Evolutionary conservation across 768 basidiomycete genomes (phyloP), one percentile per base, ranked within the genome.

Genomic region (Phylloporus rhodoxanthus): DNA sequence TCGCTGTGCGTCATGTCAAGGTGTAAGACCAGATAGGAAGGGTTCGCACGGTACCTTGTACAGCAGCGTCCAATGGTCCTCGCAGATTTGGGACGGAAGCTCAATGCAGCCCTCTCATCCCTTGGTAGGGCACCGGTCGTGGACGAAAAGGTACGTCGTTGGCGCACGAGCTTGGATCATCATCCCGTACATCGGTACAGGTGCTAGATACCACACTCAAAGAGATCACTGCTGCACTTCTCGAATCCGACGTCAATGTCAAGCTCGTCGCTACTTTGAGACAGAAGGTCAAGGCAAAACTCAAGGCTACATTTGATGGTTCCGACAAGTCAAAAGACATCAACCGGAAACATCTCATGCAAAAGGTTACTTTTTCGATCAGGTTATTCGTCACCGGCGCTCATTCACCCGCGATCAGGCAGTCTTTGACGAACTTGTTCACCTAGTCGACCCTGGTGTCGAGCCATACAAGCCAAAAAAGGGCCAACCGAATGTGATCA

Each of bases 191-290:
- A 42, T 41, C 49, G 49, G 10, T 29, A 9, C 66, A 97, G 94
- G 90, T 91, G 42, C 82, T 99, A 62, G 96, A 99, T 73, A 81
- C 84, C 4, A 82, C 90, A 14, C 81, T 99, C 54, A 98, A 97
- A 71, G 92, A 96, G 70, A 89, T 99, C 54, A 92, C 90, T 41
- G 79, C 91, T 21, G 95, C 95, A 9, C 73, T 98, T 28, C 79
- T 99, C 38, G 94, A 98, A 69, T 86, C 93, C 17, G 96, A 99
- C 71, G 95, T 99, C 57, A 99, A 99, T 65, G 95, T 99, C 60
- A 96, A 95, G 67, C 81, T 98, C 19, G 96, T 97, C 17, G 80
- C 91, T 5, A 81, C 82, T 33, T 68, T 96, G 48, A 81, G 92
- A 55, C 82, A 86, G 55, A 92, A 91, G 67, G 91, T 98, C 62